Conservation (phyloP, 2,329 filamentous ascomycete genomes). For the Cladophialophora psammophila region DNA sequence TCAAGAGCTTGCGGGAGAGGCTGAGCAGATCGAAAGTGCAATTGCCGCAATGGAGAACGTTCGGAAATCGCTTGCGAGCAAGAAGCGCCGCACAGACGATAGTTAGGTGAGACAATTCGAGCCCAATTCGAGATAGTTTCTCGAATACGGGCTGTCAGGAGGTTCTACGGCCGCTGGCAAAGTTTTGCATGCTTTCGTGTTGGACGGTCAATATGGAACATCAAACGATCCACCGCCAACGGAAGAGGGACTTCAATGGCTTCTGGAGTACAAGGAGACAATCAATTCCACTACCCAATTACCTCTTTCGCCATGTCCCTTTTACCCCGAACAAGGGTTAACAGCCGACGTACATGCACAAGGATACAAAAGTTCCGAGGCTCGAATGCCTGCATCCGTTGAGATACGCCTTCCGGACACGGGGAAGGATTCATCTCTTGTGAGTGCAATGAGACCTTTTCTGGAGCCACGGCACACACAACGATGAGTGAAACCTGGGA, state of each 20-base stretch:
- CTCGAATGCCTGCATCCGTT: not conserved
- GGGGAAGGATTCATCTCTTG: not conserved
- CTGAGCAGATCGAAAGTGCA: constrained; percentile 34
- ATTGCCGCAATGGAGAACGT: constrained; percentile 46
- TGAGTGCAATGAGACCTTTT: not conserved
- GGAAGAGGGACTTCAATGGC: not conserved
- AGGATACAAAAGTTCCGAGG: not conserved
- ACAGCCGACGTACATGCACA: constrained; percentile 2
- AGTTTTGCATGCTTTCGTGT: not conserved
- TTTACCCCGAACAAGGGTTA: not conserved
- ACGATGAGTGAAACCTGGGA: not conserved
- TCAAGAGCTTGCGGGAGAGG: constrained; percentile 35
- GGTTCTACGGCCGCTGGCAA: not conserved
- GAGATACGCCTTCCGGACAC: not conserved
- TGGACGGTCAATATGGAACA: not conserved
- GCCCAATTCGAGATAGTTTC: constrained; percentile 11
- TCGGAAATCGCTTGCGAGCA: constrained; percentile 37
- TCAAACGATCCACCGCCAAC: not conserved
- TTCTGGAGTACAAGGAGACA: not conserved
- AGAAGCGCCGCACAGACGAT: constrained; percentile 28
- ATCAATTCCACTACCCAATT: not conserved
- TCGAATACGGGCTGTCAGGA: not conserved
- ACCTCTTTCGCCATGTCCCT: not conserved
- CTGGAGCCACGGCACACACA: not conserved
- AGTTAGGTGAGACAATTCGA: constrained; percentile 24